Percentiles rank a stretch among this genome's conserved stretches.
Conservation (phyloP, 2,329 filamentous ascomycete species). For the Septoria linicola region DNA sequence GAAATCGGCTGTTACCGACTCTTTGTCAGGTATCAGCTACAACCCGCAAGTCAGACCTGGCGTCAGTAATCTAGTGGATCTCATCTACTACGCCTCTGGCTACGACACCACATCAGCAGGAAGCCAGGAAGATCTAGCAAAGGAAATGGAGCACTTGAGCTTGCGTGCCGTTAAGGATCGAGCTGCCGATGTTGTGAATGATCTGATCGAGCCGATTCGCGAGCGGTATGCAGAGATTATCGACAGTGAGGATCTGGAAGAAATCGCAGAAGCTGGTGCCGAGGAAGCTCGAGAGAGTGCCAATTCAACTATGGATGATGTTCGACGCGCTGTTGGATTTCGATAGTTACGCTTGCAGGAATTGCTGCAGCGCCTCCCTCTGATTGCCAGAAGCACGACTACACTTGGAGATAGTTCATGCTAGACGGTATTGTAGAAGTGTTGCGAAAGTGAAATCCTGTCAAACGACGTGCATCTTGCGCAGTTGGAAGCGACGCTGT, state of each 20-base stretch:
- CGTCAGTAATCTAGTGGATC: conserved; percentile 80
- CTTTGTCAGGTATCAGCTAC: conserved; percentile 65
- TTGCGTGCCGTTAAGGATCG: conserved; percentile 63
- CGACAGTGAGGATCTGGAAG: conserved; percentile 52
- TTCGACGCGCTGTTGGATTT: conserved; percentile 15
- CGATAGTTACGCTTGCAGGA: no score
- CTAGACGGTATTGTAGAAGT: no score
- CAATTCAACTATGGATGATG: conserved; percentile 46
- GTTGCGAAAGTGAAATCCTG: no score
- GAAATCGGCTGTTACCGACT: conserved; percentile 74
- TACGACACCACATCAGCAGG: conserved; percentile 1
- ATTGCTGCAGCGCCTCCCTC: no score
- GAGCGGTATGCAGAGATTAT: conserved; percentile 58
- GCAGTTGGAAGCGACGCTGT: no score
- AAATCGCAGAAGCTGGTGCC: conserved; percentile 56
- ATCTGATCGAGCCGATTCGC: conserved; percentile 55
- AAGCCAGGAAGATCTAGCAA: conserved; percentile 47
- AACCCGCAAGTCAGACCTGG: conserved; percentile 70
- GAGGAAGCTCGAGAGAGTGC: conserved; percentile 63
- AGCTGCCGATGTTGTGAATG: conserved; percentile 59
- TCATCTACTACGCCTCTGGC: conserved; percentile 62
- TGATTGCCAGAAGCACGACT: no score
- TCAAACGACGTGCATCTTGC: no score
- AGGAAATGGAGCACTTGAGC: conserved; percentile 45
- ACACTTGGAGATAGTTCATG: no score